Evolutionary conservation across 164 flowering plant genomes (phyloP).

Genomic region (Dillenia suffruticosa): DNA sequence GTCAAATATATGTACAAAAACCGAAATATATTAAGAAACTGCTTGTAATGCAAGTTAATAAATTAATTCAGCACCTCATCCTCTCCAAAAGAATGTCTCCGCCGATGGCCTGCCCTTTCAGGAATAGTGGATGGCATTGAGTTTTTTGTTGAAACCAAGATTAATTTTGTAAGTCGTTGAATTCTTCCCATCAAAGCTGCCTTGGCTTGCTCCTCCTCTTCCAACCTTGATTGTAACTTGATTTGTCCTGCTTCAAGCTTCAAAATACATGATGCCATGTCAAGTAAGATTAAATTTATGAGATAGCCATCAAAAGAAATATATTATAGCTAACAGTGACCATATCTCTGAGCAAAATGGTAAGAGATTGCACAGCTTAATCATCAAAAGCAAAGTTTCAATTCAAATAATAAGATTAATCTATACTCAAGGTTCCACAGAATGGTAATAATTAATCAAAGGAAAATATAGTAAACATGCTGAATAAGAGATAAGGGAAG

Average conservation of each 20-base stretch:
- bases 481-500: too few species aligned
- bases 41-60: slow-evolving; percentile 3
- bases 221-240: slow-evolving; percentile 79
- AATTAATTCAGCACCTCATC: slow-evolving; percentile 55
- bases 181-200: slow-evolving; percentile 91
- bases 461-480: too few species aligned
- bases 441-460: too few species aligned
- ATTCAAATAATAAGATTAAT: too few species aligned
- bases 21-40: slow-evolving; percentile 2
- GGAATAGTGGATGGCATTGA: slow-evolving; percentile 41
- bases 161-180: slow-evolving; percentile 79
- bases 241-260: slow-evolving; percentile 89
- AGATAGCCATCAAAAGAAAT: neutral
- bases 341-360: neutral
- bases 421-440: too few species aligned
- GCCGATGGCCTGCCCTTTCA: slow-evolving; percentile 41
- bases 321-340: neutral
- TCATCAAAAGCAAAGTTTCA: too few species aligned
- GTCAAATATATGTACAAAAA: slow-evolving; percentile 1
- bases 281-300: too few species aligned
- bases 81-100: slow-evolving; percentile 80
- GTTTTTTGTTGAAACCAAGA: slow-evolving; percentile 82
- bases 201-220: slow-evolving; percentile 91
- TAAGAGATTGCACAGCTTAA: too few species aligned
- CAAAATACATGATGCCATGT: neutral